Evolutionary conservation across 1,284 basidiomycete species (phyloP), one percentile per base, ranked within the genome.

Genomic region (Cryptococcus sp.): DNA sequence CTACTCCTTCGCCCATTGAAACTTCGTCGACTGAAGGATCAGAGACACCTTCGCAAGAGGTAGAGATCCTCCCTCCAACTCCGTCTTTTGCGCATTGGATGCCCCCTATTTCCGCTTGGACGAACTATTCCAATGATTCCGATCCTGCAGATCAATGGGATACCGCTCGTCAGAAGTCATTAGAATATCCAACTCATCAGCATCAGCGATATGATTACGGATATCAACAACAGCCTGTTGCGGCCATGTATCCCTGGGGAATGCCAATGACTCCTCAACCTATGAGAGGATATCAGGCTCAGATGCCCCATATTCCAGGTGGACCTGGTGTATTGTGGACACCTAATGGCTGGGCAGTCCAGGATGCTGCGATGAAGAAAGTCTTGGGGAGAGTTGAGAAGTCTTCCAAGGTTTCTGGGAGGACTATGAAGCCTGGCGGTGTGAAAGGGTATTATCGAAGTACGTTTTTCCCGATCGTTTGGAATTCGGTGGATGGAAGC

Each of bases 131-230:
- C 4, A 72, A 68, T 1, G 68, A 67, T 36, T 70, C 69, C 14
- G 67, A 70, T 46, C 71, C 69, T 2, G 64, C 64, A 16, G 65
- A 66, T 19, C 68, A 68, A 1, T 66, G 59, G 51, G 66, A 68
- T 31, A 4, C 36, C 7, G 36, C 36, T 5, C 39, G 39, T 10
- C 41, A 13, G 41, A 43, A 21, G 19, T 14, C 16, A 19, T 16
- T 16, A 16, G 41, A 43, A 22, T 40, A 40, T 16, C 37, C 37
- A 7, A 40, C 21, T 7, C 7, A 7, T 16, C 37, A 40, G 37
- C 7, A 7, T 16, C 37, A 40, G 37, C 37, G 16, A 40, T 40
- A 40, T 14, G 37, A n/a, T 18, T 40, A 40, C 37, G 16, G 21
- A 7, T 40, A 18, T 21, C 21, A n/a, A 7, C 37, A 40, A 21